Percentiles rank a stretch among this genome's conserved stretches.
Conservation (phyloP, 2,329 filamentous ascomycete species). For the Fusarium nygamai region DNA sequence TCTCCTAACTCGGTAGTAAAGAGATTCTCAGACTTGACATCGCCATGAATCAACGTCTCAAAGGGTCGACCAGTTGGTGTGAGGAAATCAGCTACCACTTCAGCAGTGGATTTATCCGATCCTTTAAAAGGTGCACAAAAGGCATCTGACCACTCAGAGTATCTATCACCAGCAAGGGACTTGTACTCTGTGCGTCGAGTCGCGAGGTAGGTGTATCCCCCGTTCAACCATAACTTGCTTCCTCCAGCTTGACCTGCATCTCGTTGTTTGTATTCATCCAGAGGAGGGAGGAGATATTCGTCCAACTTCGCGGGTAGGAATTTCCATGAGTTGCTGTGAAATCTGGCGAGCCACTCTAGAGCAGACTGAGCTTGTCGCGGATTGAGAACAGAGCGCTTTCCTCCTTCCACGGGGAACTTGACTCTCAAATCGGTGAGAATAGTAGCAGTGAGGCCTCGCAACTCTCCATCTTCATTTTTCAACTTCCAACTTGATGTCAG, state of each 20-base stretch:
- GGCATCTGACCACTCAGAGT: conserved; percentile 64
- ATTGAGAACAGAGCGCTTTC: conserved; percentile 60
- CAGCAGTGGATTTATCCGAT: conserved; percentile 53
- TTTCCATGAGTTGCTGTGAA: conserved; percentile 66
- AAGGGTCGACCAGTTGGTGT: conserved; percentile 55
- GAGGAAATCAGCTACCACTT: conserved; percentile 63
- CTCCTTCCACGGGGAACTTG: conserved; percentile 65
- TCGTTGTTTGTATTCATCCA: conserved; percentile 59
- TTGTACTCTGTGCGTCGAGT: conserved; percentile 68
- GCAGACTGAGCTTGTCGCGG: conserved; percentile 61
- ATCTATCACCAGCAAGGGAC: conserved; percentile 55
- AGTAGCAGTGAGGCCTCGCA: conserved; percentile 59
- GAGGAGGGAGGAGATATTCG: conserved; percentile 62
- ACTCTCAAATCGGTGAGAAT: conserved; percentile 66
- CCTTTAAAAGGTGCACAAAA: conserved; percentile 54
- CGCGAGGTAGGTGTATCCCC: conserved; percentile 75
- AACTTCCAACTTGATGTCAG: conserved; percentile 54
- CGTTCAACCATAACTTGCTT: conserved; percentile 67
- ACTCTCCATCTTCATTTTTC: conserved; percentile 41
- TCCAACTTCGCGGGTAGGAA: conserved; percentile 43
- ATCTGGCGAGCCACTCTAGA: conserved; percentile 70
- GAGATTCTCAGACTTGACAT: conserved; percentile 76
- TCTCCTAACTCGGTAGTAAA: conserved; percentile 63
- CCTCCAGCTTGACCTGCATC: conserved; percentile 22
- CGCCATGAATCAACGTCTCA: conserved; percentile 72